Base-by-base conservation (phyloP, 352 stramenopile species). In the Pythium brassicae region DNA sequence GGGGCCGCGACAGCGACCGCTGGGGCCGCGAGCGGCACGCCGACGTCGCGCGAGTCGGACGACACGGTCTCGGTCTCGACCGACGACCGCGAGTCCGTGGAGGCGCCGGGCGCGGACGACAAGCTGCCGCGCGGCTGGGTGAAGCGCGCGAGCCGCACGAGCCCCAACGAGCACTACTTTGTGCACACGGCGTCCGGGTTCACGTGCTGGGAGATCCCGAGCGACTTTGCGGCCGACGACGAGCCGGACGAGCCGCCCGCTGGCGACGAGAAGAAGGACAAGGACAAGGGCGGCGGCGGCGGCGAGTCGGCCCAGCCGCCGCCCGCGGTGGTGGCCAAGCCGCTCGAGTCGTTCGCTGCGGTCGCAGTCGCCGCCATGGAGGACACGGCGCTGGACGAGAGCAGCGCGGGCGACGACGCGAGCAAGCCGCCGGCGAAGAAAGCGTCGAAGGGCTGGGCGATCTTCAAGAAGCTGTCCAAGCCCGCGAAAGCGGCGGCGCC, bases 181-280 rank as follows among this genome's bases (percentile, higher is more conserved):
- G 83, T 78, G 46, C 69, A 89, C 40, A 56, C 32, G 14, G 32
- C 72, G 34, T 77, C 80, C 10, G 74, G 79, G 15, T 71, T 76
- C 42, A 86, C 82, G 14, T 83, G 71, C 50, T 92, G 81, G 81
- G 78, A 88, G 17, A 61, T 86, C 39, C 83, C 83, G 2, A 76
- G 49, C 25, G 60, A 73, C 47, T 35, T 66, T 23, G 35, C 50
- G 22, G 47, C 34, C 19, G 39, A 61, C 29, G 48, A 59, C 34
- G 65, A 55, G 26, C 40, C 49, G 3, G 50, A 60, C 17, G 54
- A 54, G 19, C 47, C 45, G 2, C 9, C 35, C 20, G 22, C 23
- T 3, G 42, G 22, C 29, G 29, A 26, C 11, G 0, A 20, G 43
- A 26, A 52, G n/a, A 40, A 25, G 3, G n/a, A 66, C 20, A 49